phyloP scores from a whole-genome alignment of 768 basidiomycete species.

The Daedalea quercina region DNA sequence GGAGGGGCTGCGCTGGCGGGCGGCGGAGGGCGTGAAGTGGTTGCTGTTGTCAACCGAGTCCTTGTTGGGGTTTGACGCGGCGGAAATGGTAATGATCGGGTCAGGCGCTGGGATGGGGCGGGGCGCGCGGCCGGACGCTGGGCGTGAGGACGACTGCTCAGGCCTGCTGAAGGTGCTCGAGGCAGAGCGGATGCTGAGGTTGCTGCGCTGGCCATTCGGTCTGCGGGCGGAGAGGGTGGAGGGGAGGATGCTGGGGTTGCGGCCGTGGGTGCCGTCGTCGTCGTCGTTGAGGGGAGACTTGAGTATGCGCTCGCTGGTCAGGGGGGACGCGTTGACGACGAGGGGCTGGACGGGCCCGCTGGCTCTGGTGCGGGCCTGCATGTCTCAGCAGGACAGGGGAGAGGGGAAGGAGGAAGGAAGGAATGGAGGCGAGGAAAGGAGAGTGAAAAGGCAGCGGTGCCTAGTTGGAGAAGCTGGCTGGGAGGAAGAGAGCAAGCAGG shows the following conservation, averaged over 20 bases:
- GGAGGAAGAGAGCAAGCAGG: constrained; percentile 7
- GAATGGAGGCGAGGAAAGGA: neutral
- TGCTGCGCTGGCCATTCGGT: constrained; percentile 20
- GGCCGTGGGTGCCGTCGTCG: constrained; percentile 27
- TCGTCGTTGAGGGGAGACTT: constrained; percentile 46
- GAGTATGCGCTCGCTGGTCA: constrained; percentile 36
- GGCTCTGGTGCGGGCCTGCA: constrained; percentile 12
- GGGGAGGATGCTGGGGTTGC: constrained; percentile 13
- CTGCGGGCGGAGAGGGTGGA: constrained; percentile 14
- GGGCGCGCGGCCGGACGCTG: constrained; percentile 4
- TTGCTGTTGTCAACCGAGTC: constrained; percentile 29
- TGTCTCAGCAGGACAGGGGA: neutral
- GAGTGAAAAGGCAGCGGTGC: neutral
- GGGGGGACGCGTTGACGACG: constrained; percentile 31
- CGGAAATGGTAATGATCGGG: constrained; percentile 49
- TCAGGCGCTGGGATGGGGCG: constrained; percentile 30
- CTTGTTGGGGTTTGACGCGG: constrained; percentile 11
- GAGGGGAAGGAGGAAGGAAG: constrained; percentile 1
- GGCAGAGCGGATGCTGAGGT: constrained; percentile 23
- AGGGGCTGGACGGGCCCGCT: constrained; percentile 18
- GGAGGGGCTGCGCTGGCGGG: constrained; percentile 6
- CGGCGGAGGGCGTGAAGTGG: constrained; percentile 4
- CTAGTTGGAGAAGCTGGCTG: neutral
- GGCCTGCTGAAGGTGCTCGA: constrained; percentile 11
- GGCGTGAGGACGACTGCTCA: neutral